Evolutionary conservation across 352 stramenopile species (phyloP), one percentile per base, ranked within the genome.

Genomic region (Aphanomyces euteiches): DNA sequence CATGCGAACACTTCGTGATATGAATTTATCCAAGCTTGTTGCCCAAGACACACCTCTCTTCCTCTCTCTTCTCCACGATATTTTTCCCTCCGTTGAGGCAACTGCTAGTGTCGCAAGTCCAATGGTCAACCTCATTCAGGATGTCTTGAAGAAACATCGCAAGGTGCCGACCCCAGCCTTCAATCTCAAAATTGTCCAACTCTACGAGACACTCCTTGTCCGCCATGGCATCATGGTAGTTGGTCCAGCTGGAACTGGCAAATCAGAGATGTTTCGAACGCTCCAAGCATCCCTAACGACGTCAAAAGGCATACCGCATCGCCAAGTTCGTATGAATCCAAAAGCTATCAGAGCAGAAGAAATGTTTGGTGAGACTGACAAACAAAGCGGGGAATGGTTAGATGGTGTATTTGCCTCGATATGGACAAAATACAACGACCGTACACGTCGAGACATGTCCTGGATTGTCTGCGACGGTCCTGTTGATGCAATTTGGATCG

Each of bases 1-100:
- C 41, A 98, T 98, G 82, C 90, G 95, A 10, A 98, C 95, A 12
- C 80, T 99, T 47, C 82, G 96, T 0, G 92, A 98, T 76, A 96
- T 92, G 74, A 98, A 98, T 61, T 74, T 98, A 4, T 93, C 89
- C n/a, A 98, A 98, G 75, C 89, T 98, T 21, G 78, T 98, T 5
- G 86, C 90, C 17, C 83, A 96, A 7, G 92, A 98, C 76, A 82
- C 97, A 4, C 92, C 92, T 1, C 85, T 98, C 41, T 98, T 98
- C 76, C 74, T 92, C n/a, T 92, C 89, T 0, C 82, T 98, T 3
- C 72, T 98, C 41, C 73, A 77, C 15, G 90, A 97, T 72, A 88
- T 97, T 48, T 97, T 97, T 60, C 90, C 86, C 7, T 78, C 79
- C 56, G 79, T 83, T 38, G 89, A 80, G 60, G 78, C 75, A 63